Percentiles rank a stretch among this genome's conserved stretches.
phyloP scores from a whole-genome alignment of 2,329 filamentous ascomycete species.

The Pyrenophora seminiperda region DNA sequence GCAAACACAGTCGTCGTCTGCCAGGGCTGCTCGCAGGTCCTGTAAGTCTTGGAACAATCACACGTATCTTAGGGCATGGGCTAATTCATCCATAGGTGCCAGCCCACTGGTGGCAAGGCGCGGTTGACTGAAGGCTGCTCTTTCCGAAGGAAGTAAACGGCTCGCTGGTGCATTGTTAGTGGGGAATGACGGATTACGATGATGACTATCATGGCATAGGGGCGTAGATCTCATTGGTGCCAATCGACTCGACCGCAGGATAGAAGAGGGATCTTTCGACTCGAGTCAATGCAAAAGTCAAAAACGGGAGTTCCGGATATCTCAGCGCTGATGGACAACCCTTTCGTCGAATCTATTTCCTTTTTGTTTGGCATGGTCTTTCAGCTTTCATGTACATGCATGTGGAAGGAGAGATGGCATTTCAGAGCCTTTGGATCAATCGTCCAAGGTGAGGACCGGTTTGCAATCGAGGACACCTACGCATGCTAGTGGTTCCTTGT shows the following conservation, averaged over 20 bases:
- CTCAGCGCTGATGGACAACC: constrained; percentile 49
- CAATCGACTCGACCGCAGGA: constrained; percentile 50
- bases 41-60: constrained; percentile 51
- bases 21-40: constrained; percentile 96
- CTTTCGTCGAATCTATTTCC: constrained; percentile 46
- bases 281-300: constrained; percentile 49
- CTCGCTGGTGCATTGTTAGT: constrained; percentile 29
- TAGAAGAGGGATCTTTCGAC: constrained; percentile 53
- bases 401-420: constrained; percentile 52
- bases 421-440: constrained; percentile 47
- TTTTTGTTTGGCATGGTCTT: constrained; percentile 47
- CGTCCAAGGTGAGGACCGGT: constrained; percentile 49
- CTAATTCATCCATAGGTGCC: constrained; percentile 64
- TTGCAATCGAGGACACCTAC: constrained; percentile 55
- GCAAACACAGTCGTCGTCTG: constrained; percentile 99
- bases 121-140: constrained; percentile 99
- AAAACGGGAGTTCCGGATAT: constrained; percentile 54
- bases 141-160: constrained; percentile 98
- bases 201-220: constrained; percentile 47
- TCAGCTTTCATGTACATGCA: constrained; percentile 50
- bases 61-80: constrained; percentile 11
- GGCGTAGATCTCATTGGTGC: constrained; percentile 49
- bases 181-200: constrained; percentile 46
- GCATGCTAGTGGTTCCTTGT: constrained; percentile 51
- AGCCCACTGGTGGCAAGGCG: constrained; percentile 99